Evolutionary conservation across 208 protist genomes (phyloP).

Genomic region (Acanthamoeba castellanii): DNA sequence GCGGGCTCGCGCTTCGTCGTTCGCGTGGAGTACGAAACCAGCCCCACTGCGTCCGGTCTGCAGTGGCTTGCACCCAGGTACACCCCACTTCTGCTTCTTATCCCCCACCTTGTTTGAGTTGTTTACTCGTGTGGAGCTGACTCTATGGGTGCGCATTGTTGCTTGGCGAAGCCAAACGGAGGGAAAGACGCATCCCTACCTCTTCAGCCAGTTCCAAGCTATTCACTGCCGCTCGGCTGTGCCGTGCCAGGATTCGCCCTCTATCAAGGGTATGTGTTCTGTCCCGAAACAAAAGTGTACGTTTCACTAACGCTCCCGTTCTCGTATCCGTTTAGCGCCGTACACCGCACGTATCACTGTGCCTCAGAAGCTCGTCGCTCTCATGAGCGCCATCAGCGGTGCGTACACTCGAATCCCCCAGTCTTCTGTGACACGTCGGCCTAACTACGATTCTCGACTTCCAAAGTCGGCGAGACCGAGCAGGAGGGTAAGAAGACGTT

Average conservation of each 20-base stretch:
- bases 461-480: constrained; percentile 21
- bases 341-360: constrained; percentile 80
- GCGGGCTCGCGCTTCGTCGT: constrained; percentile 1
- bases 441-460: neutral
- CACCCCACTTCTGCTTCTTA: neutral
- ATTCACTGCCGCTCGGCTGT: constrained; percentile 88
- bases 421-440: neutral
- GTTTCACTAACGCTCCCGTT: neutral
- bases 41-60: constrained; percentile 76
- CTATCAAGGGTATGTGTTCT: constrained; percentile 72
- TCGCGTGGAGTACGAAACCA: constrained; percentile 84
- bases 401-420: neutral
- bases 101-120: neutral
- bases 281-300: neutral
- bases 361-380: constrained; percentile 71
- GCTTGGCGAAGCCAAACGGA: constrained; percentile 85
- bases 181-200: constrained; percentile 91
- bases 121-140: too few relatives aligned
- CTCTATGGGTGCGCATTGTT: neutral
- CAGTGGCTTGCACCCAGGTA: constrained; percentile 85
- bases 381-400: constrained; percentile 81
- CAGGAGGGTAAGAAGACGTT: constrained; percentile 51
- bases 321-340: constrained; percentile 8
- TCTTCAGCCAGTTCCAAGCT: constrained; percentile 92
- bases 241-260: constrained; percentile 87